phyloP scores from a whole-genome alignment of 768 basidiomycete species.

The Leccinellum rugosiceps region DNA sequence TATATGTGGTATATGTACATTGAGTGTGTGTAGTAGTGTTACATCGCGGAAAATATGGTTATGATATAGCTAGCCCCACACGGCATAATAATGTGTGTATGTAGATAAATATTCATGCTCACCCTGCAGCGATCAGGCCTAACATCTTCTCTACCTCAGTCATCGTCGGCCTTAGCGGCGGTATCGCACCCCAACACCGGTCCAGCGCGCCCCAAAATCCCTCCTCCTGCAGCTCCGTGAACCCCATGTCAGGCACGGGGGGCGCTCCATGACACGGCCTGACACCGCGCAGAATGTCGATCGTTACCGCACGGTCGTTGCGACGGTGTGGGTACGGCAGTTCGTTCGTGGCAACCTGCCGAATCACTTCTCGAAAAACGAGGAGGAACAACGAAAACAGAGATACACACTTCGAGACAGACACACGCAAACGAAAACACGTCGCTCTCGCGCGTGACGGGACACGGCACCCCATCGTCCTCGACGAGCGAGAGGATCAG shows the following conservation, averaged over 20 bases:
- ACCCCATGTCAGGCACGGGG: constrained; percentile 14
- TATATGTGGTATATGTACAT: not conserved
- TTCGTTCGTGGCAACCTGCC: constrained; percentile 48
- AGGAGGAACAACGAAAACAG: not conserved
- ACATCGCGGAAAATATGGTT: not conserved
- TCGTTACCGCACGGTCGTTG: constrained; percentile 54
- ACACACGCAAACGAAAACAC: constrained; percentile 61
- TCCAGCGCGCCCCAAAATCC: constrained; percentile 45
- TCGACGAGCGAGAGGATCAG: constrained; percentile 48
- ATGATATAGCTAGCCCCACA: not conserved
- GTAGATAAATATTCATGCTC: not conserved
- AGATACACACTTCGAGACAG: constrained; percentile 50
- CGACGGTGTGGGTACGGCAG: constrained; percentile 51
- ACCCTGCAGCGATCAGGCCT: constrained; percentile 1
- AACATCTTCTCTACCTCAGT: constrained; percentile 28
- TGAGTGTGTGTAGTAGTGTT: too few species aligned
- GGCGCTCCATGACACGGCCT: constrained; percentile 40
- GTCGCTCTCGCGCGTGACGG: constrained; percentile 51
- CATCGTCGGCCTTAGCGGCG: constrained; percentile 43
- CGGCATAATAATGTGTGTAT: not conserved
- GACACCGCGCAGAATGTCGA: constrained; percentile 52
- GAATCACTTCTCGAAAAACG: not conserved
- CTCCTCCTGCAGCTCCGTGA: constrained; percentile 23
- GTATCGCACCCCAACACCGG: constrained; percentile 43
- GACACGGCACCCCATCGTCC: constrained; percentile 40